Conservation (phyloP, 352 stramenopile species). For the Phytophthora ramorum region DNA sequence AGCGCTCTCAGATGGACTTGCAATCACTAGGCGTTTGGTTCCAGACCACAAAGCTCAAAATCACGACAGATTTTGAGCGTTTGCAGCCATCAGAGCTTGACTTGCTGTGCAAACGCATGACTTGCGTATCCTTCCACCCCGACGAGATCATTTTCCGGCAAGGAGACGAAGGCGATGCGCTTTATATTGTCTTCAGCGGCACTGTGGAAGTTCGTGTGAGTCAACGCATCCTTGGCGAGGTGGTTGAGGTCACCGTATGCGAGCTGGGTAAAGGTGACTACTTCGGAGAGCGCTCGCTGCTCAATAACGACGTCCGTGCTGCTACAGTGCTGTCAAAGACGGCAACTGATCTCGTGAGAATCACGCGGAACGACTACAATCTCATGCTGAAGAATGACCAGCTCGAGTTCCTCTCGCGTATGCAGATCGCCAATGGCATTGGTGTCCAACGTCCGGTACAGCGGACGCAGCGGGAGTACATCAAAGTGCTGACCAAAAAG, state of each 20-base stretch:
- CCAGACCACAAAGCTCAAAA: constrained; percentile 79
- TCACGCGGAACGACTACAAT: constrained; percentile 76
- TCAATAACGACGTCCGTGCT: constrained; percentile 64
- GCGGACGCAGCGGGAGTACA: constrained; percentile 58
- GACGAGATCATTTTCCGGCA: constrained; percentile 73
- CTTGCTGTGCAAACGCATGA: constrained; percentile 69
- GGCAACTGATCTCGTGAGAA: constrained; percentile 61
- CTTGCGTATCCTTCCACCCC: constrained; percentile 48
- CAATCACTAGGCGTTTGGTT: constrained; percentile 78
- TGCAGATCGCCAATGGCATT: constrained; percentile 59
- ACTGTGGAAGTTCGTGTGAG: constrained; percentile 67
- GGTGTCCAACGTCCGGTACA: constrained; percentile 21
- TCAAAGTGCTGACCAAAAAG: constrained; percentile 65
- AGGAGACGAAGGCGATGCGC: constrained; percentile 71
- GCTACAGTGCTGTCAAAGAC: constrained; percentile 70
- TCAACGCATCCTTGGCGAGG: constrained; percentile 65
- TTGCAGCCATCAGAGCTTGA: constrained; percentile 68
- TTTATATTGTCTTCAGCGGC: constrained; percentile 79
- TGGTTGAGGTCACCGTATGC: constrained; percentile 73
- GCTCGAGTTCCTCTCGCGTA: constrained; percentile 68
- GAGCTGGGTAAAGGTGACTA: constrained; percentile 74
- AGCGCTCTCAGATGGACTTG: constrained; percentile 64
- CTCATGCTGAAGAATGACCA: constrained; percentile 79
- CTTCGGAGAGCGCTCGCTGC: constrained; percentile 73
- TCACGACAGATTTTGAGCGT: constrained; percentile 72